A percentile compares a stretch with the other conserved stretches of the same genome.
These are phyloP conservation scores for Crithidia brevicula DNA, from an alignment of 208 protist genomes.

Conservation along the genomic window DNA sequence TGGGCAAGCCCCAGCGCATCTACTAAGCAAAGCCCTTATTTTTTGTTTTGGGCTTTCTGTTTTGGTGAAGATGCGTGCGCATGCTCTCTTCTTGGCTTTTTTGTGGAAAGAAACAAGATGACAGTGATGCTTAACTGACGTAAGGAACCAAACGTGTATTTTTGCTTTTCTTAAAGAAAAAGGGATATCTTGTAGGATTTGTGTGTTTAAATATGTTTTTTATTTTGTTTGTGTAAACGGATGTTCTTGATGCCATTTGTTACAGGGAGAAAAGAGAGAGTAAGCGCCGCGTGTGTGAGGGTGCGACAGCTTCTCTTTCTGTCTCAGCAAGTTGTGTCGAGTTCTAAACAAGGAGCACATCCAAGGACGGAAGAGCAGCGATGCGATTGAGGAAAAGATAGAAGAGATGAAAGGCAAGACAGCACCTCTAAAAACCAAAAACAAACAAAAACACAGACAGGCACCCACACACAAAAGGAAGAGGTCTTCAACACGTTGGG, in stretches of 20 bases:
- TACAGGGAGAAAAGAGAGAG: not conserved
- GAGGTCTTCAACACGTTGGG: too few relatives aligned
- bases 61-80: too few relatives aligned
- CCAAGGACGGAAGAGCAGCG: not conserved
- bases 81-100: too few relatives aligned
- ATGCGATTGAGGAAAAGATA: not conserved
- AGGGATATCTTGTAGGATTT: not conserved
- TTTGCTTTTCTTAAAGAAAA: not conserved
- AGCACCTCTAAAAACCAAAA: too few relatives aligned
- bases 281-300: too few relatives aligned
- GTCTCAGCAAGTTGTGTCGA: not conserved
- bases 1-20: conserved; percentile 98
- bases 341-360: conserved; percentile 21
- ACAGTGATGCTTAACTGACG: too few relatives aligned
- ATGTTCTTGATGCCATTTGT: not conserved
- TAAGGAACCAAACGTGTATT: not conserved
- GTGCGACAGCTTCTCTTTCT: too few relatives aligned
- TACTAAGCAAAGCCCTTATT: conserved; percentile 78
- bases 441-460: too few relatives aligned
- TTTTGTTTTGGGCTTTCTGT: not conserved
- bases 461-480: too few relatives aligned
- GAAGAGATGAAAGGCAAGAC: not conserved
- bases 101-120: too few relatives aligned
- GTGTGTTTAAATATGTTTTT: not conserved
- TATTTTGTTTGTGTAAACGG: not conserved